Evolutionary conservation across 495 filamentous ascomycete species (phyloP), one percentile per base, ranked within the genome.

Genomic region (Jackrogersella minutella): DNA sequence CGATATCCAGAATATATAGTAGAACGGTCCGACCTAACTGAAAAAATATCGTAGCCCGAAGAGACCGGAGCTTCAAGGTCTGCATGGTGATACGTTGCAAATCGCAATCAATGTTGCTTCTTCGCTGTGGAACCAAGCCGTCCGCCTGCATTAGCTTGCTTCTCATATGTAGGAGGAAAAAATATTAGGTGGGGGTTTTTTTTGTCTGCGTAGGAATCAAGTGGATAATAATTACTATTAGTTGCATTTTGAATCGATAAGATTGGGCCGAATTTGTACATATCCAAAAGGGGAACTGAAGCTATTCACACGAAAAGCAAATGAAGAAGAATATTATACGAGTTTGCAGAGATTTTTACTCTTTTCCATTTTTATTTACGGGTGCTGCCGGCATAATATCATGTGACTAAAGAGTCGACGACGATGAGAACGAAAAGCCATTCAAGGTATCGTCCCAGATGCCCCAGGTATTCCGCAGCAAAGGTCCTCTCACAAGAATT

Each of bases 401-500:
- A 60, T 64, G 49, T 33, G 58, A 52, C 43, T n/a, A n/a, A n/a
- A 44, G 51, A 19, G 26, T 1, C 50, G 41, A 43, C 58, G 17
- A 58, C 36, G 28, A 68, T 58, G 49, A 22, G 37, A 51, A 64
- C 51, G 66, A 69, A 69, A 47, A 47, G 56, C 56, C 60, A 69
- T 44, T 37, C 39, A 56, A 57, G 55, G 55, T 46, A 46, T 64
- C 66, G 60, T 63, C 43, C 43, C 36, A 43, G 43, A 56, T 64
- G 66, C 66, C 66, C n/a, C 19, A 22, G 46, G 43, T 56, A 59
- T 52, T 58, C 61, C 66, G 37, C 61, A 61, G 61, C 50, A 64
- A 69, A 57, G 31, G 41, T 64, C 66, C 66, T 69, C 66, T n/a
- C 66, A 64, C 61, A 61, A 69, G 66, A 69, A 69, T 69, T 69